Conservation (phyloP, 805 yeast species). For the Metschnikowia borealis region DNA sequence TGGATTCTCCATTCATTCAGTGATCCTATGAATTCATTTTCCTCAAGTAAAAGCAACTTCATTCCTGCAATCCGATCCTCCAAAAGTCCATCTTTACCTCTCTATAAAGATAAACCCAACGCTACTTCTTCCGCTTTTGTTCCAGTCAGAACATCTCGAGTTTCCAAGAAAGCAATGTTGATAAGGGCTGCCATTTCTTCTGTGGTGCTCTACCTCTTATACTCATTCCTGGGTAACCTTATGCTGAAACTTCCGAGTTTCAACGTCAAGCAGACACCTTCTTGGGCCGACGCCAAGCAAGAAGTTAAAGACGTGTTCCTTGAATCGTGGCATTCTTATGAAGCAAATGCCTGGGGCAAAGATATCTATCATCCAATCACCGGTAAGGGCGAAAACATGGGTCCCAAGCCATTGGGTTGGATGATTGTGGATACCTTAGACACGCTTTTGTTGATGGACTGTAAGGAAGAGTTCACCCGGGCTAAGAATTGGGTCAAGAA, state of each 20-base stretch:
- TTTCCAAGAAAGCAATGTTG: slow-evolving; percentile 12
- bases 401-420: slow-evolving; percentile 84
- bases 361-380: slow-evolving; percentile 74
- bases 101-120: slow-evolving; percentile 19
- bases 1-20: neutral
- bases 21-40: slow-evolving; percentile 14
- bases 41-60: slow-evolving; percentile 10
- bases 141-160: slow-evolving; percentile 7
- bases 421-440: slow-evolving; percentile 86
- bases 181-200: slow-evolving; percentile 13
- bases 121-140: slow-evolving; percentile 5
- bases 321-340: slow-evolving; percentile 76
- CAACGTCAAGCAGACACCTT: neutral
- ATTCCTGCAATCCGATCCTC: slow-evolving; percentile 9
- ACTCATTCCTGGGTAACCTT: slow-evolving; percentile 5
- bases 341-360: slow-evolving; percentile 74
- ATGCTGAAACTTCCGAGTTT: neutral
- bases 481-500: slow-evolving; percentile 74
- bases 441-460: slow-evolving; percentile 74
- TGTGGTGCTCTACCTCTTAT: slow-evolving; percentile 13
- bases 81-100: slow-evolving; percentile 13
- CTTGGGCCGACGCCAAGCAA: slow-evolving; percentile 49
- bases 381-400: slow-evolving; percentile 66
- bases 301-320: slow-evolving; percentile 66
- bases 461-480: slow-evolving; percentile 53